phyloP scores from a whole-genome alignment of 108 stramenopile species.

The Thalassiosira profunda region DNA sequence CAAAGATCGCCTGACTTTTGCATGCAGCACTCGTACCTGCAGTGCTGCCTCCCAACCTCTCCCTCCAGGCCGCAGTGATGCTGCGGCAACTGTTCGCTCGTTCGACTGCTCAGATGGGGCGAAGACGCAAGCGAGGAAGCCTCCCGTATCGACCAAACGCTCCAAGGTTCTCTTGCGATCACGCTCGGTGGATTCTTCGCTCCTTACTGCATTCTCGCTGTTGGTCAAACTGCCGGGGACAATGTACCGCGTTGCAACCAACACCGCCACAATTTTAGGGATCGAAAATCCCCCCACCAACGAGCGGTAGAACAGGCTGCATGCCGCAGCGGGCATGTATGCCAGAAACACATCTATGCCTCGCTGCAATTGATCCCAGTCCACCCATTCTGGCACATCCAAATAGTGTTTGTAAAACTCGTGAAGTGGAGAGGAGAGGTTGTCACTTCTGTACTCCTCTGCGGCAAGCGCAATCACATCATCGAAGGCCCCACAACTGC shows the following conservation, averaged over 20 bases:
- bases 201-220: neutral
- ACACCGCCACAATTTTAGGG: constrained; percentile 76
- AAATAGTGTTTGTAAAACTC: constrained; percentile 39
- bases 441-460: neutral
- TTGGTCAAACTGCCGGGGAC: constrained; percentile 50
- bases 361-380: constrained; percentile 68
- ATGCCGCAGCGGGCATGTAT: constrained; percentile 60
- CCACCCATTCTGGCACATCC: constrained; percentile 72
- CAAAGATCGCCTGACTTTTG: constrained; percentile 74
- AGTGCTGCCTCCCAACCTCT: constrained; percentile 77
- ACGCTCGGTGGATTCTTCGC: neutral
- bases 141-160: constrained; percentile 78
- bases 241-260: constrained; percentile 70
- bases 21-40: constrained; percentile 79
- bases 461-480: constrained; percentile 35
- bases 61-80: constrained; percentile 57
- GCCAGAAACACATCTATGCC: constrained; percentile 80
- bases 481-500: constrained; percentile 66
- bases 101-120: too few species aligned
- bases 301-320: constrained; percentile 70
- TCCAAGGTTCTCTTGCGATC: constrained; percentile 42
- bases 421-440: neutral
- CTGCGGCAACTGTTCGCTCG: constrained; percentile 9
- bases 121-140: constrained; percentile 51
- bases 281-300: constrained; percentile 83